Conservation (phyloP, 768 basidiomycete genomes). For the Macrolepiota albuminosa region DNA sequence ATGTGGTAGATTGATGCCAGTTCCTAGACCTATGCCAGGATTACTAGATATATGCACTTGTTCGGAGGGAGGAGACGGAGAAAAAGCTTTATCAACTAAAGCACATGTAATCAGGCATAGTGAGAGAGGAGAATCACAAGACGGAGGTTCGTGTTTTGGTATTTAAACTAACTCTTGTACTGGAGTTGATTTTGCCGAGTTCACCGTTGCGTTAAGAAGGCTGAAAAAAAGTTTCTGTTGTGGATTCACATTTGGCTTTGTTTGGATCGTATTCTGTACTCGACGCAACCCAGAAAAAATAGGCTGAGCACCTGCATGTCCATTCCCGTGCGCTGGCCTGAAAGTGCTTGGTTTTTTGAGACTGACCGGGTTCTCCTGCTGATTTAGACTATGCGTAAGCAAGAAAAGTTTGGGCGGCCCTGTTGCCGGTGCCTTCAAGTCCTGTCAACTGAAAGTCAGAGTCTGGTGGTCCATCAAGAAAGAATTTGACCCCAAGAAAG, state of each 20-base stretch:
- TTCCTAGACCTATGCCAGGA: too few relatives aligned
- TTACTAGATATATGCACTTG: too few relatives aligned
- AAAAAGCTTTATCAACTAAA: too few relatives aligned
- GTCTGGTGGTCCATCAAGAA: not conserved
- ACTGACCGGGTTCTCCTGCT: slow-evolving; percentile 8
- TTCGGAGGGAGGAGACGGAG: too few relatives aligned
- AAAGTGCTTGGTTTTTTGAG: not conserved
- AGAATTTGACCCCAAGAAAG: not conserved
- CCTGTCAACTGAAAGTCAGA: not conserved
- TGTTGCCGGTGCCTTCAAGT: not conserved
- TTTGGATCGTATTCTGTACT: slow-evolving; percentile 2
- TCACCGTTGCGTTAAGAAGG: not conserved
- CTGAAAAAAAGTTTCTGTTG: not conserved
- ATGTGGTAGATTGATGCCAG: too few relatives aligned
- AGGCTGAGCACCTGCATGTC: not conserved
- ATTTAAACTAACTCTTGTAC: not conserved
- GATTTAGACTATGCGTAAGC: slow-evolving; percentile 9
- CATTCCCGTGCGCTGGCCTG: slow-evolving; percentile 1
- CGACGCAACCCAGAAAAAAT: slow-evolving; percentile 13
- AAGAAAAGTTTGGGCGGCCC: slow-evolving; percentile 8
- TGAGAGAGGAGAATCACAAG: not conserved
- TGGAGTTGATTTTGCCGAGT: not conserved
- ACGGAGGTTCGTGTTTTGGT: not conserved
- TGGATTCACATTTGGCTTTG: not conserved
- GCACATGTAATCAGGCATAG: too few relatives aligned